Base-by-base conservation (phyloP, 2,329 filamentous ascomycete genomes). In the Diaporthe batatas region DNA sequence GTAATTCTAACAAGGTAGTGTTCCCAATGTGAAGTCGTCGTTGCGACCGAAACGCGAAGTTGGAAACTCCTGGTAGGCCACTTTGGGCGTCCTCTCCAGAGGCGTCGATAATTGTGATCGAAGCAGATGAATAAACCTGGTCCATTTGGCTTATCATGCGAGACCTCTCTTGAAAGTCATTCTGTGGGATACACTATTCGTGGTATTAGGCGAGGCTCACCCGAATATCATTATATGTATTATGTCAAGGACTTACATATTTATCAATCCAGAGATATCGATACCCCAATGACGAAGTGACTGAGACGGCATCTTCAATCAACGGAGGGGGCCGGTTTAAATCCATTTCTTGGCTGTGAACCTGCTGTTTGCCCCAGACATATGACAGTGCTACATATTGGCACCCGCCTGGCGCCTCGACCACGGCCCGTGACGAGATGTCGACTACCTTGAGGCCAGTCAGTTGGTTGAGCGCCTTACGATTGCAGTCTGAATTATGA, bases 221-320 rank as follows among this genome's bases (percentile, higher is more conserved):
- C n/a, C n/a, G n/a, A n/a, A n/a, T n/a, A n/a, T n/a, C n/a, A 21
- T 32, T 4, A 5, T 21, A 4, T 39, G 14, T 6, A 0, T 0
- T 10, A 32, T 11, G 5, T 0, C 6, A 0, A 44, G 4, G 1
- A 54, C 51, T 11, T 3, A 54, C 51, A 29, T 54, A 54, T 54
- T 7, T 54, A 18, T 54, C 51, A 32, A 54, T 5, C 51, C 51
- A 54, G 2, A 54, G 23, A 29, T 54, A 54, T 54, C 21, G 6
- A 11, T 54, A 54, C 25, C 51, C 51, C 51, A 54, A 32, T 0
- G 7, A 14, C 14, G 10, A 29, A 4, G 51, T 54, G 3, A 54
- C 51, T 10, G 16, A 54, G 10, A 54, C 18, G 2, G 25, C 25
- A 32, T 54, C 51, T 32, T 32, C 16, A 54, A 54, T 54, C 51